Percentiles rank a stretch among this genome's conserved stretches.
phyloP scores from a whole-genome alignment of 768 basidiomycete species.

The Trametes meyenii region DNA sequence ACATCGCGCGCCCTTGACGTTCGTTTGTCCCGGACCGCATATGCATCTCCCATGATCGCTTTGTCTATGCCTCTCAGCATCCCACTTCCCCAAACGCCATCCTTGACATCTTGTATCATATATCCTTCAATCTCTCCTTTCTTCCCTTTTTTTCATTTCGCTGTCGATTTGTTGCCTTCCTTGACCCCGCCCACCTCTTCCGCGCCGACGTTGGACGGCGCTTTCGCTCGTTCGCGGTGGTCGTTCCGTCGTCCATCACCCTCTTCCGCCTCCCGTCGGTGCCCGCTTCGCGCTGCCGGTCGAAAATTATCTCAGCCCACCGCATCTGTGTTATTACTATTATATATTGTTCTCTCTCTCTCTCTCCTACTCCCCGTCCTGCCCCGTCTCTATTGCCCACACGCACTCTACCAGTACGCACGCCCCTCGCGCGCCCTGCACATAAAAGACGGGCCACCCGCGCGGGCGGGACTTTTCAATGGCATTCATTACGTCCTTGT shows the following conservation, averaged over 20 bases:
- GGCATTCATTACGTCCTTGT: background rate
- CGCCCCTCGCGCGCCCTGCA: background rate
- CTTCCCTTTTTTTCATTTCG: background rate
- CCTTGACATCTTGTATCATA: constrained; percentile 13
- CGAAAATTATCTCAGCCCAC: constrained; percentile 6
- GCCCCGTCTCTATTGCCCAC: constrained; percentile 3
- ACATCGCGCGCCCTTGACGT: constrained; percentile 12
- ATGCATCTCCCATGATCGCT: constrained; percentile 8
- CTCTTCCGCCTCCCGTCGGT: constrained; percentile 5
- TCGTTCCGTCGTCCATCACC: constrained; percentile 8
- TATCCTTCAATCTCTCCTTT: background rate
- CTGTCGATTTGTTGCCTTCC: constrained; percentile 8
- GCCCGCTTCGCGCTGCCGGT: constrained; percentile 15
- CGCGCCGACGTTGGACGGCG: background rate
- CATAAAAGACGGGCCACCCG: background rate
- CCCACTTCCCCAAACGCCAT: constrained; percentile 14
- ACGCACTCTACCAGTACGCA: constrained; percentile 6
- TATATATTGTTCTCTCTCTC: constrained; percentile 7
- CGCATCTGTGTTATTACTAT: constrained; percentile 25
- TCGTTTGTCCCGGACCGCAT: constrained; percentile 21
- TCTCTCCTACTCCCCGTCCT: background rate
- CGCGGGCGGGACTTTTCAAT: background rate
- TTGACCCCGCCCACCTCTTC: too few species aligned
- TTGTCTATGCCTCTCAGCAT: constrained; percentile 21
- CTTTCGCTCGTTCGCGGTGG: background rate